phyloP scores from a whole-genome alignment of 2,329 filamentous ascomycete genomes.

The Curvularia lunata region DNA sequence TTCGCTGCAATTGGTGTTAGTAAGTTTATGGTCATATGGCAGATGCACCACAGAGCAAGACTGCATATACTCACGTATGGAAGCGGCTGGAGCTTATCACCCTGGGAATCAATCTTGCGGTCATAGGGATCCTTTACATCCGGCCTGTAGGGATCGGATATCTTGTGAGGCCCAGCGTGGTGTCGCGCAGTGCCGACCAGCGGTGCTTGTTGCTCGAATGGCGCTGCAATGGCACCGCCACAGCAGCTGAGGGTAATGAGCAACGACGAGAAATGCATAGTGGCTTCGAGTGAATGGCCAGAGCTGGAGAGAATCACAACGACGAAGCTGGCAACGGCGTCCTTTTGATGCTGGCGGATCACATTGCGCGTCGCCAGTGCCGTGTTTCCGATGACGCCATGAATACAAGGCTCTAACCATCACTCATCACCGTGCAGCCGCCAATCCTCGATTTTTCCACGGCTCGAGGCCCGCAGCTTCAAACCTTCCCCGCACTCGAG shows the following conservation, averaged over 20 bases:
- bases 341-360: conserved; percentile 22
- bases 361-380: conserved; percentile 17
- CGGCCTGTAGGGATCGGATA: conserved; percentile 63
- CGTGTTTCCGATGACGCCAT: conserved; percentile 51
- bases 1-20: conserved; percentile 37
- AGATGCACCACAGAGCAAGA: not conserved
- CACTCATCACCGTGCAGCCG: conserved; percentile 12
- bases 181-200: conserved; percentile 37
- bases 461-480: conserved; percentile 7
- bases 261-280: conserved; percentile 41
- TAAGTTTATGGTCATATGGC: not conserved
- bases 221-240: conserved; percentile 31
- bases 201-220: conserved; percentile 50
- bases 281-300: conserved; percentile 22
- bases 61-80: conserved; percentile 55
- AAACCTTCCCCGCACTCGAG: conserved; percentile 12
- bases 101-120: conserved; percentile 65
- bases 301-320: conserved; percentile 1
- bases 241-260: conserved; percentile 41
- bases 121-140: conserved; percentile 68
- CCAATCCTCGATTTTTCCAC: conserved; percentile 19
- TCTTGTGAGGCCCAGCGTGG: conserved; percentile 34
- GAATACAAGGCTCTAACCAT: conserved; percentile 32
- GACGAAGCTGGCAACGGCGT: conserved; percentile 6
- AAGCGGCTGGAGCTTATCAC: conserved; percentile 66